Evolutionary conservation across 306 rosid species (phyloP).

Genomic region (Prosopis cineraria): DNA sequence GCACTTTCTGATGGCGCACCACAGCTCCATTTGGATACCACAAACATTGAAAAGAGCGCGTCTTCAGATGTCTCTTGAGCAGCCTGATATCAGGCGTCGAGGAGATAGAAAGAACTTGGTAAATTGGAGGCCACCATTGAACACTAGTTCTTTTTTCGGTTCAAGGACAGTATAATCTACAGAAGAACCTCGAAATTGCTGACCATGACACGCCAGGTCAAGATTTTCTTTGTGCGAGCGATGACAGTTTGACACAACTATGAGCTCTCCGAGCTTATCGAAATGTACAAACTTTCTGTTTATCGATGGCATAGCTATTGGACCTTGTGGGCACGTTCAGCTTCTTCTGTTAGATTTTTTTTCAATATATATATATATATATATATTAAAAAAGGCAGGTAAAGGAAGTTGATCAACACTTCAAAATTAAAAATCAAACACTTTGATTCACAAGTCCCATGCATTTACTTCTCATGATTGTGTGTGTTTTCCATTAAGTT

Average conservation of each 20-base stretch:
- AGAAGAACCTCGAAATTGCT: constrained; percentile 38
- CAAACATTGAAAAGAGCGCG: constrained; percentile 43
- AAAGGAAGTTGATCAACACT: constrained; percentile 34
- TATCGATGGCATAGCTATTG: constrained; percentile 13
- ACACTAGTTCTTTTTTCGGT: constrained; percentile 26
- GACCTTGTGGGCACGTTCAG: not conserved
- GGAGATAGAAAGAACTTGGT: constrained; percentile 23
- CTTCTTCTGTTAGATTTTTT: not conserved
- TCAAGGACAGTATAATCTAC: constrained; percentile 35
- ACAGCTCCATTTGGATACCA: constrained; percentile 43
- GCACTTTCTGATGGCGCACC: constrained; percentile 39
- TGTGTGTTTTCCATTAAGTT: not conserved
- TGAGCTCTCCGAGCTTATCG: constrained; percentile 14
- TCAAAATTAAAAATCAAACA: not conserved
- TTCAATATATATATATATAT: not conserved
- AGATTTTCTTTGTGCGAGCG: constrained; percentile 34
- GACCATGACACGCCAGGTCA: constrained; percentile 18
- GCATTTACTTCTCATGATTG: not conserved
- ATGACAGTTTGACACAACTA: constrained; percentile 23
- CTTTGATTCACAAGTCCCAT: not conserved
- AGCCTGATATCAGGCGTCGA: constrained; percentile 29
- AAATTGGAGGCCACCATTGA: constrained; percentile 25
- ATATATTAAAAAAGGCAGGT: not conserved
- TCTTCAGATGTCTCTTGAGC: constrained; percentile 46
- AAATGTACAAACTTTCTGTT: constrained; percentile 32